Evolutionary conservation across 768 basidiomycete genomes (phyloP).

Genomic region (Panaeolus cyanescens): DNA sequence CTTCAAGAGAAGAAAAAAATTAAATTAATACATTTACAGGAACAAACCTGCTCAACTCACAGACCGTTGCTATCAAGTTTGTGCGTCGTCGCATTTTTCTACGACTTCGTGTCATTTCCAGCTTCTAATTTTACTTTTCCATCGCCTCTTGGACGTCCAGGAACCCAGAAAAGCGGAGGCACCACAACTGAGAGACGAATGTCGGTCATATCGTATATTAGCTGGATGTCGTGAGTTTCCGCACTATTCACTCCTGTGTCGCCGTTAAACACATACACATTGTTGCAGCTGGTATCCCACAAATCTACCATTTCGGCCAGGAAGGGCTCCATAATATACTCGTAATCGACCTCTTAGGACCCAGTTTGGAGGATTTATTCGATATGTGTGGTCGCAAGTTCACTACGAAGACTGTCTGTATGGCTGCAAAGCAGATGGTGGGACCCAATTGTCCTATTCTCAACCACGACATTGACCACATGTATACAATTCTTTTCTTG

Average conservation of each 20-base stretch:
- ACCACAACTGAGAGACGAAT: slow-evolving; percentile 97
- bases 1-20: slow-evolving; percentile 1
- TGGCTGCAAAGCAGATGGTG: slow-evolving; percentile 98
- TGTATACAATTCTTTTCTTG: slow-evolving; percentile 7
- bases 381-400: slow-evolving; percentile 99
- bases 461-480: background rate
- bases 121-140: slow-evolving; percentile 8
- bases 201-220: slow-evolving; percentile 92
- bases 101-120: slow-evolving; percentile 4
- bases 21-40: slow-evolving; percentile 46
- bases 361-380: slow-evolving; percentile 95
- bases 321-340: slow-evolving; percentile 98
- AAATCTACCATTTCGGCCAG: slow-evolving; percentile 99
- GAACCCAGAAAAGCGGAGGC: slow-evolving; percentile 95
- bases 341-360: slow-evolving; percentile 96
- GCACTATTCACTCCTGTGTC: slow-evolving; percentile 16
- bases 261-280: slow-evolving; percentile 9
- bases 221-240: slow-evolving; percentile 80
- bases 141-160: slow-evolving; percentile 37
- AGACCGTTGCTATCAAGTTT: slow-evolving; percentile 99
- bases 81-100: slow-evolving; percentile 52
- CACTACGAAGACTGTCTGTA: slow-evolving; percentile 96
- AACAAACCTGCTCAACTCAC: slow-evolving; percentile 96
- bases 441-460: slow-evolving; percentile 18
- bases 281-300: slow-evolving; percentile 86